Base-by-base conservation (phyloP, 768 basidiomycete genomes). In the Pleurotus djamor region DNA sequence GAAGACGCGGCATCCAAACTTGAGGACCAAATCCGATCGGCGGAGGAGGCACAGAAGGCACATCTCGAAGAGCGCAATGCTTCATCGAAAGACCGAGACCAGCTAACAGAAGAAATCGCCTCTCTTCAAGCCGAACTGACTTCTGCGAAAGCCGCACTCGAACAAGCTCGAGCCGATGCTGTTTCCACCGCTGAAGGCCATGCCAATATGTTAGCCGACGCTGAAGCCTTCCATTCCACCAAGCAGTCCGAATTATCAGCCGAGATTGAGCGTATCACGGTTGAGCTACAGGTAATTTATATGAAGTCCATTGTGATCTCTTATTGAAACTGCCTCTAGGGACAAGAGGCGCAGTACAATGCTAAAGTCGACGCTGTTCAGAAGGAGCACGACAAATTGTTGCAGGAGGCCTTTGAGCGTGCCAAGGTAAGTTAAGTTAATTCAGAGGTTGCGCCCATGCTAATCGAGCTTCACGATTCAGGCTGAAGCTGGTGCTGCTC, bases 391-490 rank as follows among this genome's bases (percentile, higher is more conserved):
- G 77, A 79, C 12, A 72, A 74, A 52, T 76, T 85, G 45, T 73
- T 92, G 14, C 75, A 86, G 62, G 84, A 90, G 59, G 88, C 87
- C 3, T 92, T 92, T 69, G 83, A 88, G 60, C 85, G 83, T 48
- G 91, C 91, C 14, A 93, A 92, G 83, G 92, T 87, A 63, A 51
- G 75, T 69, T 28, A 38, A 32, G 44, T 17, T 21, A 55, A 3
- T 28, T 28, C 34, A 51, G 10, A 51, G 12, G 48, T 16, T 13
- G 58, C 32, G 34, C 60, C 21, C 3, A 47, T 17, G 5, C 10
- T 41, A 58, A 64, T 59, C 65, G 68, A 38, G 64, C 36, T 47
- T 60, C 41, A 51, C 44, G 41, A 17, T 3, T 28, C 60, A 92
- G 91, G 76, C 75, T 41, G 89, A 92, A 69, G 92, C 91, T n/a